Conservation (phyloP, 2,329 filamentous ascomycete species). For the Neoascochyta sp. region DNA sequence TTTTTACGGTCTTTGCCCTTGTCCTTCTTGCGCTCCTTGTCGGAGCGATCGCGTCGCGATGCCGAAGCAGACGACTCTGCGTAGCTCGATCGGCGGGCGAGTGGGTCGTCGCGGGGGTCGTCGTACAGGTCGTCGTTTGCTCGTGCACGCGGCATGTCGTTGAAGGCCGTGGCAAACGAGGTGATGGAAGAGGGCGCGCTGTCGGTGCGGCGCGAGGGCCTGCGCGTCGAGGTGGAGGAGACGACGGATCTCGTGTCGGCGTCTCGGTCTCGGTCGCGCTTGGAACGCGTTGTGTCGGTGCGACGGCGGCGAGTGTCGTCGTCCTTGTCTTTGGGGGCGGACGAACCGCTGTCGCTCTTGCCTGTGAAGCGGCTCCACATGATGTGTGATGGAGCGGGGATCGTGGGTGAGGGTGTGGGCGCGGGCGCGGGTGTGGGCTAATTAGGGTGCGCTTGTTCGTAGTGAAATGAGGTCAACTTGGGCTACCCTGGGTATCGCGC, state of each 20-base stretch:
- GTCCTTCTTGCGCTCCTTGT: constrained; percentile 25
- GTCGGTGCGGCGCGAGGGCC: constrained; percentile 28
- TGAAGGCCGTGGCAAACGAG: constrained; percentile 41
- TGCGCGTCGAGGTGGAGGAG: constrained; percentile 34
- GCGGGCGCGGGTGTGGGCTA: constrained; percentile 19
- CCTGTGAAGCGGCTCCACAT: constrained; percentile 41
- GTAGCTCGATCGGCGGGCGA: constrained; percentile 25
- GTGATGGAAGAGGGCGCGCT: constrained; percentile 32
- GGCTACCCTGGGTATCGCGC: constrained; percentile 23
- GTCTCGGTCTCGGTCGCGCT: constrained; percentile 25
- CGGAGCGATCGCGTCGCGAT: constrained; percentile 29
- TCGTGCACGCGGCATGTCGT: constrained; percentile 25
- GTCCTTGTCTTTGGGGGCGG: constrained; percentile 19
- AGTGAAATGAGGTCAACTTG: constrained; percentile 9
- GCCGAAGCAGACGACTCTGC: constrained; percentile 26
- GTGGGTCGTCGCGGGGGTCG: constrained; percentile 23
- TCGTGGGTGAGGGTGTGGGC: constrained; percentile 11
- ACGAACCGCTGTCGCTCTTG: constrained; percentile 35
- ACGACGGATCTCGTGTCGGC: constrained; percentile 34
- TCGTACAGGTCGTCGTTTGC: constrained; percentile 33
- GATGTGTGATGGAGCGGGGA: constrained; percentile 9
- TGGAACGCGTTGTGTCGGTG: constrained; percentile 27
- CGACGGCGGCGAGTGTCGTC: constrained; percentile 27
- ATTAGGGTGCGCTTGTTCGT: too few relatives aligned
- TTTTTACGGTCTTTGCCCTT: constrained; percentile 22